Conservation (phyloP, 1,139 yeast species). For the Sugiyamaella pinicola region DNA sequence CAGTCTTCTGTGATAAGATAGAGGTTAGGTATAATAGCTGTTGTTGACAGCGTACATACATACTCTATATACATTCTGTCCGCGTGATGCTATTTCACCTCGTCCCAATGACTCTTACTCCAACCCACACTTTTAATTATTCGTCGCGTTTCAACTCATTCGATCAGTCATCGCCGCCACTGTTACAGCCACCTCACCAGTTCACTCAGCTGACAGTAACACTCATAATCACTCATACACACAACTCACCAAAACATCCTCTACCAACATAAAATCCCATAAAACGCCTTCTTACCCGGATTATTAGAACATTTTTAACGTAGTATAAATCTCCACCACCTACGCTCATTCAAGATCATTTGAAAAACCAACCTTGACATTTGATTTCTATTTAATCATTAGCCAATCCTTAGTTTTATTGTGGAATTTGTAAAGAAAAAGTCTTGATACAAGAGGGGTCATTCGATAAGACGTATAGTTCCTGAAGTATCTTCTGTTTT, state of each 20-base stretch:
- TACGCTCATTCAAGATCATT: neutral
- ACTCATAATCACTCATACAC: neutral
- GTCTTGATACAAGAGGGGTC: neutral
- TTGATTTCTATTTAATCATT: neutral
- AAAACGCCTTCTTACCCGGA: neutral
- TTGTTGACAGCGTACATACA: neutral
- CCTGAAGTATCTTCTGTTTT: neutral
- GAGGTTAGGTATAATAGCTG: neutral
- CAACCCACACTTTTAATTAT: too few relatives aligned
- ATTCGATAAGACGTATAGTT: neutral
- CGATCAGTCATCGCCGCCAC: too few relatives aligned
- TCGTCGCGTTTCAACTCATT: too few relatives aligned
- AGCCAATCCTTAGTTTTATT: neutral
- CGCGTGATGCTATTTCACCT: neutral
- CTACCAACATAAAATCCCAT: neutral
- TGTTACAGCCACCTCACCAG: neutral
- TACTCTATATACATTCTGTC: too few relatives aligned
- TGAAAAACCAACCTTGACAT: neutral
- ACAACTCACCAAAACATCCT: neutral
- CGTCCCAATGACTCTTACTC: neutral
- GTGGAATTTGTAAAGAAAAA: neutral
- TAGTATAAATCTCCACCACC: neutral
- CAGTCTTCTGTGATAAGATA: neutral
- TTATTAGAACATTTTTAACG: neutral
- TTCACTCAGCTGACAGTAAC: neutral